Evolutionary conservation across 1,139 yeast genomes (phyloP).

Genomic region (Suhomyces anneliseae): DNA sequence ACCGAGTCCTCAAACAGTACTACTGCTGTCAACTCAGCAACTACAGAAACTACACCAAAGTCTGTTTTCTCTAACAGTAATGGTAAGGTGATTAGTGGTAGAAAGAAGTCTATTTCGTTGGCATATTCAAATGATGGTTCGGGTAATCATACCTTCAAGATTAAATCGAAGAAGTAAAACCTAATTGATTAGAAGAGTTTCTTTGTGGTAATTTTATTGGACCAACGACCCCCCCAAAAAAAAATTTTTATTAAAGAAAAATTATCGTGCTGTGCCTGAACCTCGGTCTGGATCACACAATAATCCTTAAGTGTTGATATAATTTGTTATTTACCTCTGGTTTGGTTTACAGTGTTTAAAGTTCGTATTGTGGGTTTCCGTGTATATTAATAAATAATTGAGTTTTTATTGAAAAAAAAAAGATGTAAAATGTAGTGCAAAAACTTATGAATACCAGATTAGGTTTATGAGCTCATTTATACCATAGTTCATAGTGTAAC

Average conservation of each 20-base stretch:
- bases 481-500: not conserved
- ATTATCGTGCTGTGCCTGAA: too few relatives aligned
- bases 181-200: not conserved
- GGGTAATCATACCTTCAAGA: slow-evolving; percentile 42
- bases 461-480: not conserved
- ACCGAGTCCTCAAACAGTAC: not conserved
- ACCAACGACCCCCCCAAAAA: too few relatives aligned
- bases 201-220: too few relatives aligned
- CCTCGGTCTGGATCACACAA: too few relatives aligned
- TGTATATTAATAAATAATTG: slow-evolving; percentile 4
- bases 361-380: not conserved
- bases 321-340: not conserved
- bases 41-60: slow-evolving; percentile 21
- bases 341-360: not conserved
- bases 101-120: slow-evolving; percentile 29
- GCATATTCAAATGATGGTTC: slow-evolving; percentile 47
- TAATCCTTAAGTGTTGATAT: too few relatives aligned
- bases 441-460: too few relatives aligned
- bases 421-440: too few relatives aligned
- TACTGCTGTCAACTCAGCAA: not conserved
- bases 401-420: not conserved
- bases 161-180: slow-evolving; percentile 34
- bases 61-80: slow-evolving; percentile 23
- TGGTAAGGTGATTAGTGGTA: slow-evolving; percentile 29
- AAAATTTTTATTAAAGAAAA: too few relatives aligned